Percentiles rank a stretch among this genome's conserved stretches.
phyloP scores from a whole-genome alignment of 2,329 filamentous ascomycete species.

The Fusarium anguioides region DNA sequence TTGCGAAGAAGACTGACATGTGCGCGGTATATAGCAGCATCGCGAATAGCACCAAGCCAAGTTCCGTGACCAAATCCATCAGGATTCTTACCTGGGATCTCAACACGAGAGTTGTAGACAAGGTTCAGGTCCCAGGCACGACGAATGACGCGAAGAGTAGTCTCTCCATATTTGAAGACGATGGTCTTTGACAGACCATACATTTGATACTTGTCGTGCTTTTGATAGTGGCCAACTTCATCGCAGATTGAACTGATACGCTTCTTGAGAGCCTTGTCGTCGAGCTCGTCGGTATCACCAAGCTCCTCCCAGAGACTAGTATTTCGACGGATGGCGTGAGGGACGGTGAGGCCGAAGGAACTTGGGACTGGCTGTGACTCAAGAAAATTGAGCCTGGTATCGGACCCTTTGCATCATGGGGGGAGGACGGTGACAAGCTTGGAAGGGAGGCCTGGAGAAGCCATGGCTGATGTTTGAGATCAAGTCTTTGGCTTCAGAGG shows the following conservation, averaged over 20 bases:
- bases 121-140: slow-evolving; percentile 39
- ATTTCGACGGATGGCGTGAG: slow-evolving; percentile 18
- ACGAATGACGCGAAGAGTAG: slow-evolving; percentile 24
- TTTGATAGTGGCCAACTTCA: slow-evolving; percentile 26
- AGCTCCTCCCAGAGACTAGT: slow-evolving; percentile 26
- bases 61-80: slow-evolving; percentile 14
- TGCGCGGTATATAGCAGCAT: slow-evolving; percentile 20
- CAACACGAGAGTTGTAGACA: slow-evolving; percentile 17
- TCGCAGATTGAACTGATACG: slow-evolving; percentile 18
- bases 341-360: slow-evolving; percentile 16
- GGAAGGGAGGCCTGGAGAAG: slow-evolving; percentile 11
- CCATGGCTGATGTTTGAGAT: slow-evolving; percentile 11
- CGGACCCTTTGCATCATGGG: slow-evolving; percentile 10
- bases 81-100: slow-evolving; percentile 17
- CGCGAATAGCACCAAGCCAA: slow-evolving; percentile 21
- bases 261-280: slow-evolving; percentile 4
- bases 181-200: slow-evolving; percentile 33
- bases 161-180: slow-evolving; percentile 38
- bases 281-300: background rate
- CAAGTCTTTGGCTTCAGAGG: background rate
- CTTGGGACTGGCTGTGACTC: background rate
- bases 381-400: background rate
- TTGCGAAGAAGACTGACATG: slow-evolving; percentile 27
- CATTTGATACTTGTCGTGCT: slow-evolving; percentile 13
- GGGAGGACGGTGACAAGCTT: slow-evolving; percentile 27